Evolutionary conservation across 257 asterid species (phyloP).

Genomic region (Thymus mandschuricus): DNA sequence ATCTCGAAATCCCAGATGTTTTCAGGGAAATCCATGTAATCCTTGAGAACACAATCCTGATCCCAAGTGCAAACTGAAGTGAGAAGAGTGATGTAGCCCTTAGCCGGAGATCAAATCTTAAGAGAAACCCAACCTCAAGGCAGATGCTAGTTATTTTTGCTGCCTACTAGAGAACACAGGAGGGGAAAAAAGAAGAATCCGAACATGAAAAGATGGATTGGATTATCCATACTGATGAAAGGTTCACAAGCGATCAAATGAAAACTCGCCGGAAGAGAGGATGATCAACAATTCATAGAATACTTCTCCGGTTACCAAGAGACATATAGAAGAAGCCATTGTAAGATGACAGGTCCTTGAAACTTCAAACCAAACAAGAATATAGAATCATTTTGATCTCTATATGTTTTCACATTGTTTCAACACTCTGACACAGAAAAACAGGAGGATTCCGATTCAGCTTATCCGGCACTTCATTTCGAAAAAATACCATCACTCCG

Average conservation of each 20-base stretch:
- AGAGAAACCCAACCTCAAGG: constrained; percentile 7
- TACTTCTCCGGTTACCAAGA: not conserved
- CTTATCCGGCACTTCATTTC: constrained; percentile 5
- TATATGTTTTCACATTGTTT: constrained; percentile 10
- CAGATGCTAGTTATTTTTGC: not conserved
- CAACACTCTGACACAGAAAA: not conserved
- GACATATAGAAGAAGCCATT: constrained; percentile 1
- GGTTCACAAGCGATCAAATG: not conserved
- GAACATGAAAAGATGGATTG: not conserved
- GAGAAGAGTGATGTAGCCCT: not conserved
- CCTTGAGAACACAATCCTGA: constrained; percentile 10
- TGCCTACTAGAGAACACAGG: not conserved
- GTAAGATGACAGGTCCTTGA: constrained; percentile 20
- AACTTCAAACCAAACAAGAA: constrained; percentile 3
- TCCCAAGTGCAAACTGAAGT: not conserved
- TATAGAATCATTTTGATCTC: constrained; percentile 21
- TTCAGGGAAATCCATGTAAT: constrained; percentile 5
- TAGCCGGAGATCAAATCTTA: constrained; percentile 2
- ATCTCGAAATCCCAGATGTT: constrained; percentile 15
- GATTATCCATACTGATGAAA: not conserved
- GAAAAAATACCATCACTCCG: constrained; percentile 9
- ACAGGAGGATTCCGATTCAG: not conserved
- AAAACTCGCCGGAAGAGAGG: not conserved
- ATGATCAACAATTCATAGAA: not conserved
- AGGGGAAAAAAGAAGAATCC: not conserved